Base-by-base conservation (phyloP, 352 stramenopile genomes). In the Phytophthora sp. region DNA sequence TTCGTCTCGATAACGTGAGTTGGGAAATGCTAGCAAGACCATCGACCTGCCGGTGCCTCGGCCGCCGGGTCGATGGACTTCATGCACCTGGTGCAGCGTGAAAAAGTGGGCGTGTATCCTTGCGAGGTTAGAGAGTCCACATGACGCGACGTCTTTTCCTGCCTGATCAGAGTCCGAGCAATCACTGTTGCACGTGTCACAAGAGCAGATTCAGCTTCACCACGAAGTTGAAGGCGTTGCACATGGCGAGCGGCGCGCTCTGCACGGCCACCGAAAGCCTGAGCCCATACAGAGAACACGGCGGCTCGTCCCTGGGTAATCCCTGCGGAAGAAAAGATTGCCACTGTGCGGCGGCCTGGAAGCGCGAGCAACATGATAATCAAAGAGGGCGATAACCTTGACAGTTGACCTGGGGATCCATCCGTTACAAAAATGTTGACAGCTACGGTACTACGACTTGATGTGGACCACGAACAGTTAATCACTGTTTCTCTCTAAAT, bases 141-240 rank as follows among this genome's bases (percentile, higher is more conserved):
- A n/a, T 48, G 41, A 28, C 12, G n/a, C 24, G 41, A 51, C 41
- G 41, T 41, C 55, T 51, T 60, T 20, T 66, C 57, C 53, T 43
- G 48, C 51, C 32, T 26, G 31, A 54, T 62, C 26, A 18, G 35
- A 37, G 48, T 43, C 32, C 32, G 31, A 54, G 55, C 26, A 18
- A 30, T 50, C 24, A 62, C 44, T 37, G 32, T 17, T n/a, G 31
- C 35, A 63, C 12, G 37, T 69, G 60, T 64, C 52, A 38, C 60
- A 64, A 49, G 20, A 59, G 61, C 61, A 69, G 61, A 69, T 69
- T 69, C 61, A 69, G 61, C 20, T 62, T 62, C 51, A 67, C 23
- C 12, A 12, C 17, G 45, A 58, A 44, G 46, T 59, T 66, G 51
- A 56, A 55, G 32, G 12, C 44, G 39, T 69, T 69, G 60, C 61